Conservation (phyloP, 495 filamentous ascomycete species). For the Cenococcum geophilum region DNA sequence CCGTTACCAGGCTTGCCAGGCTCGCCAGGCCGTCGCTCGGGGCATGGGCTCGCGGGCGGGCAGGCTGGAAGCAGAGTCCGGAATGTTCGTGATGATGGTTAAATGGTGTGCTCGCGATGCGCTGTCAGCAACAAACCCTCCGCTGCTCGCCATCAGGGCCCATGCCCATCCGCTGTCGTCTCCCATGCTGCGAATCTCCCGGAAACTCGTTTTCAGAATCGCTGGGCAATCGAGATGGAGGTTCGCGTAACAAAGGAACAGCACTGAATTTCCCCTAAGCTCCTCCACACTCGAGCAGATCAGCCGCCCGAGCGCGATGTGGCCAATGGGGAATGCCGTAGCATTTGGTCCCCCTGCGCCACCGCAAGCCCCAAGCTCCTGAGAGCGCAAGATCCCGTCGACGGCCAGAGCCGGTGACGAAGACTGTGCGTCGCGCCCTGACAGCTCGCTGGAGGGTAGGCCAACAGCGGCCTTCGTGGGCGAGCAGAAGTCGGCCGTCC, state of each 20-base stretch:
- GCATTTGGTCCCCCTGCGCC: conserved; percentile 4
- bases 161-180: background rate
- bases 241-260: conserved; percentile 14
- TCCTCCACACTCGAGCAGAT: conserved; percentile 9
- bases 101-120: too few species aligned
- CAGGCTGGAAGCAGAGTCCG: background rate
- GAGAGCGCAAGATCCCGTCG: background rate
- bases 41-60: background rate
- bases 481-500: conserved; percentile 2
- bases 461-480: background rate
- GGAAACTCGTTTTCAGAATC: conserved; percentile 3
- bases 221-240: conserved; percentile 1
- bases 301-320: conserved; percentile 8
- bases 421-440: background rate
- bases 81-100: too few species aligned
- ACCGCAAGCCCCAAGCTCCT: background rate
- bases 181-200: conserved; percentile 23
- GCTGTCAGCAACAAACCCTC: too few species aligned
- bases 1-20: background rate
- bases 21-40: background rate
- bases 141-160: background rate
- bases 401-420: conserved; percentile 1
- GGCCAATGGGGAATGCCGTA: conserved; percentile 10
- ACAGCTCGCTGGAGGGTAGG: background rate
- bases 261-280: conserved; percentile 8